phyloP scores from a whole-genome alignment of 371 early-diverging fungal genomes.

The Dinochytrium kinnereticum region DNA sequence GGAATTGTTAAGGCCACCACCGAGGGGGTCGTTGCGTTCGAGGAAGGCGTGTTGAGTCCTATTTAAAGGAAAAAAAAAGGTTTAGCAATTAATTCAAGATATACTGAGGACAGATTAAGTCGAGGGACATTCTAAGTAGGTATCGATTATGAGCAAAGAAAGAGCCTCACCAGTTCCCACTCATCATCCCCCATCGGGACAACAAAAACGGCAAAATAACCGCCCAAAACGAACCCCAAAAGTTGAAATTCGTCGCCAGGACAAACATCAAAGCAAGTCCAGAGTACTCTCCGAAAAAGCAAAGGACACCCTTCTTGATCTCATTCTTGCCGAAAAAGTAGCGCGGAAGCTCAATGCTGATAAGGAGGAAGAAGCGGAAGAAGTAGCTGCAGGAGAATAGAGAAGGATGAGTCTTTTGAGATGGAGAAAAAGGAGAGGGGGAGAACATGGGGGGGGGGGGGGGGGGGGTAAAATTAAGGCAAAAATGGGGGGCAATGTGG shows the following conservation, averaged over 20 bases:
- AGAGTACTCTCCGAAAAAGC: conserved; percentile 29
- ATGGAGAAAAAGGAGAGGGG: too few relatives aligned
- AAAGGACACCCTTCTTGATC: conserved; percentile 9
- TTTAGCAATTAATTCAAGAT: too few relatives aligned
- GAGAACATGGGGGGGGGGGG: too few relatives aligned
- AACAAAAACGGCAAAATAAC: conserved; percentile 39
- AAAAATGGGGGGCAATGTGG: too few relatives aligned
- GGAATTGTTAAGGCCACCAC: conserved; percentile 41
- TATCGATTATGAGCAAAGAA: too few relatives aligned
- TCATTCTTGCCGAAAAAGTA: conserved; percentile 39
- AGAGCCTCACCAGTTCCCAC: conserved; percentile 54
- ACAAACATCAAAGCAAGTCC: conserved; percentile 13
- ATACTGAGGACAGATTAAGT: too few relatives aligned
- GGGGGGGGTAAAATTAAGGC: too few relatives aligned
- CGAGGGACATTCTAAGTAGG: too few relatives aligned
- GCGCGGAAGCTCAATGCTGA: conserved; percentile 36
- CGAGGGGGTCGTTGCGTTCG: conserved; percentile 39
- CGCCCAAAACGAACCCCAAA: conserved; percentile 31
- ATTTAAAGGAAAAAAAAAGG: too few relatives aligned
- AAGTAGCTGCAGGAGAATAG: conserved; percentile 38
- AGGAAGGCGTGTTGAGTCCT: conserved; percentile 52
- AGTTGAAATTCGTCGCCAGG: conserved; percentile 27
- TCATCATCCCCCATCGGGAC: conserved; percentile 51
- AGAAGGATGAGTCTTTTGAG: too few relatives aligned
- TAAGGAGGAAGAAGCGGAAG: conserved; percentile 43